Evolutionary conservation across 208 protist genomes (phyloP).

Genomic region (Trypanosoma caninum): DNA sequence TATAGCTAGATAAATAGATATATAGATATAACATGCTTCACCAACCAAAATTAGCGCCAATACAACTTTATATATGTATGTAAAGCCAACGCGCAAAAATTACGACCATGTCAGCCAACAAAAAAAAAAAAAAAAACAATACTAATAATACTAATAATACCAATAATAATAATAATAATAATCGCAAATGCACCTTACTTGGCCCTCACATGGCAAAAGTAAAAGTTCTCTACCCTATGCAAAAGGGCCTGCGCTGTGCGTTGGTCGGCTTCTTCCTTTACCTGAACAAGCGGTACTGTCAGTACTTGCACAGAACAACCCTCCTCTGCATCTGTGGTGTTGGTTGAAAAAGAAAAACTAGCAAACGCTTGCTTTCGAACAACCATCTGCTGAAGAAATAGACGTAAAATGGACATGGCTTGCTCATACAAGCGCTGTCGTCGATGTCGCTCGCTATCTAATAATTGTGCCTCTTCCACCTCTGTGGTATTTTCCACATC

Average conservation of each 20-base stretch:
- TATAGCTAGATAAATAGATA: neutral
- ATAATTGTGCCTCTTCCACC: conserved; percentile 1
- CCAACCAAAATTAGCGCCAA: no score
- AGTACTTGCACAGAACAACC: conserved; percentile 28
- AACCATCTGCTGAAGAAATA: conserved; percentile 50
- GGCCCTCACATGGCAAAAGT: conserved; percentile 2
- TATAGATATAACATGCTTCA: no score
- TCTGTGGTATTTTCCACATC: conserved; percentile 9
- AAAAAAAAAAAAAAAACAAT: neutral
- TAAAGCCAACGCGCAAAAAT: neutral
- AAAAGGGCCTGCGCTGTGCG: conserved; percentile 28
- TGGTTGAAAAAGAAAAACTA: neutral
- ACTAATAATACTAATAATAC: no score
- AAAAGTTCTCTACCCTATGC: conserved; percentile 19
- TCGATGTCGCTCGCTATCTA: neutral
- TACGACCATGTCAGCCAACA: neutral
- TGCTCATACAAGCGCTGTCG: conserved; percentile 17
- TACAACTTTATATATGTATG: no score
- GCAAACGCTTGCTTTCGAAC: conserved; percentile 17
- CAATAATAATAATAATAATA: neutral
- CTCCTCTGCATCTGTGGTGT: conserved; percentile 14
- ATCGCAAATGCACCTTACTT: conserved; percentile 4
- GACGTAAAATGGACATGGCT: conserved; percentile 44
- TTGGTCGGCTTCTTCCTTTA: conserved; percentile 16
- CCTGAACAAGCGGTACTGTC: conserved; percentile 19